These are phyloP conservation scores for Candida yuanshanica DNA, from an alignment of 805 yeast species.

Conservation along the genomic window DNA sequence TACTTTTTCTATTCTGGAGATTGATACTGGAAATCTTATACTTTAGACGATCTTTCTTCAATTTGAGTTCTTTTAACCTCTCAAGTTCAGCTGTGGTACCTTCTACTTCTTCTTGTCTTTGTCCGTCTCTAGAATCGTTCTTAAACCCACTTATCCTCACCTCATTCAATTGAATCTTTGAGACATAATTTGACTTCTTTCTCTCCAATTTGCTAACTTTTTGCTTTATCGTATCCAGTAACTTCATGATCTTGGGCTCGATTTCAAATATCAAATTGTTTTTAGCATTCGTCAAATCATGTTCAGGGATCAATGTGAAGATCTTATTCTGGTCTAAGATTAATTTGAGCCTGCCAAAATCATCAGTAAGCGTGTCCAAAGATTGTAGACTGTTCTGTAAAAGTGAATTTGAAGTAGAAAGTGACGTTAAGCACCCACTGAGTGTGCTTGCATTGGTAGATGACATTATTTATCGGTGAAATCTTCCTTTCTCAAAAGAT, in stretches of 20 bases:
- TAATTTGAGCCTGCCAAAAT: conserved; percentile 33
- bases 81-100: conserved; percentile 33
- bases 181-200: conserved; percentile 27
- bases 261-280: conserved; percentile 31
- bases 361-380: conserved; percentile 30
- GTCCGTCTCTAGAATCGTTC: conserved; percentile 15
- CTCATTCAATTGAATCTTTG: conserved; percentile 36
- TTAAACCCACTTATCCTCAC: conserved; percentile 29
- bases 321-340: conserved; percentile 41
- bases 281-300: conserved; percentile 38
- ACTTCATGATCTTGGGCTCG: conserved; percentile 35
- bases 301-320: conserved; percentile 46
- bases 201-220: conserved; percentile 31
- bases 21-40: conserved; percentile 29
- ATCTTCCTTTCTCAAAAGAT: not conserved
- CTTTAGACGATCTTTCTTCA: conserved; percentile 40
- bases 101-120: conserved; percentile 12
- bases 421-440: conserved; percentile 28
- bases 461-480: not conserved
- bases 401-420: conserved; percentile 30
- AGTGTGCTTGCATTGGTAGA: conserved; percentile 9
- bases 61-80: conserved; percentile 33
- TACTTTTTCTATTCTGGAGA: conserved; percentile 22
- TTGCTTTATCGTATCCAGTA: conserved; percentile 27
- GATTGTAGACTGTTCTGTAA: conserved; percentile 29